A percentile compares a stretch with the other conserved stretches of the same genome.
phyloP scores from a whole-genome alignment of 2,329 filamentous ascomycete genomes.

The Fusarium goolgardi region DNA sequence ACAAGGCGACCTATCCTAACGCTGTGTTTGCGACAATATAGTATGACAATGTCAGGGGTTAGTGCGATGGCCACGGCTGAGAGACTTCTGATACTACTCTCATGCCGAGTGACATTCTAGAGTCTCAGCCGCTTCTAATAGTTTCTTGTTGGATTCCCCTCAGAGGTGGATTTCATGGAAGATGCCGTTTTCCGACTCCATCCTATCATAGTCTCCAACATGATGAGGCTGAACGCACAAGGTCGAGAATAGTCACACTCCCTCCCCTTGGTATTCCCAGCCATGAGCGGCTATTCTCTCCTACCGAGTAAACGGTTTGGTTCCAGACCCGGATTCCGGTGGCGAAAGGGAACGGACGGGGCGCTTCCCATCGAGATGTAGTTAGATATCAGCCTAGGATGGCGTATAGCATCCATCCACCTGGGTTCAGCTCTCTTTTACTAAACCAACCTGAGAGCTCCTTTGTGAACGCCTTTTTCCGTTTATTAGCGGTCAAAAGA shows the following conservation, averaged over 20 bases:
- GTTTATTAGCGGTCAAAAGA: conserved; percentile 35
- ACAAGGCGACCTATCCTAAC: conserved; percentile 19
- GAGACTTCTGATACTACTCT: not conserved
- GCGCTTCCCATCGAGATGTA: not conserved
- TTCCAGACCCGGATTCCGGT: conserved; percentile 22
- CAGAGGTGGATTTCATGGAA: conserved; percentile 5
- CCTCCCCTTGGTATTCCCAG: not conserved
- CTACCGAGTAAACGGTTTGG: not conserved
- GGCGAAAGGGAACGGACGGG: conserved; percentile 25
- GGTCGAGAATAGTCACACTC: conserved; percentile 27
- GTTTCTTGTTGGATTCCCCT: conserved; percentile 2
- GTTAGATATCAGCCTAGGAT: conserved; percentile 9
- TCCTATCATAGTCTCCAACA: conserved; percentile 24
- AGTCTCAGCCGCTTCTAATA: conserved; percentile 25
- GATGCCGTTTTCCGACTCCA: conserved; percentile 2
- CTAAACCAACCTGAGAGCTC: conserved; percentile 2
- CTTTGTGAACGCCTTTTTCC: conserved; percentile 2
- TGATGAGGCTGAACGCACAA: conserved; percentile 37
- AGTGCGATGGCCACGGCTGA: conserved; percentile 24
- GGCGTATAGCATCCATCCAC: conserved; percentile 6
- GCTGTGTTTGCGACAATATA: not conserved
- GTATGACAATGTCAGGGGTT: conserved; percentile 17
- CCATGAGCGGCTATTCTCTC: conserved; percentile 8
- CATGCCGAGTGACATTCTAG: conserved; percentile 15
- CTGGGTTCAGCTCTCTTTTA: conserved; percentile 25